Evolutionary conservation across 805 yeast species (phyloP).

Genomic region (Candida suzukii): DNA sequence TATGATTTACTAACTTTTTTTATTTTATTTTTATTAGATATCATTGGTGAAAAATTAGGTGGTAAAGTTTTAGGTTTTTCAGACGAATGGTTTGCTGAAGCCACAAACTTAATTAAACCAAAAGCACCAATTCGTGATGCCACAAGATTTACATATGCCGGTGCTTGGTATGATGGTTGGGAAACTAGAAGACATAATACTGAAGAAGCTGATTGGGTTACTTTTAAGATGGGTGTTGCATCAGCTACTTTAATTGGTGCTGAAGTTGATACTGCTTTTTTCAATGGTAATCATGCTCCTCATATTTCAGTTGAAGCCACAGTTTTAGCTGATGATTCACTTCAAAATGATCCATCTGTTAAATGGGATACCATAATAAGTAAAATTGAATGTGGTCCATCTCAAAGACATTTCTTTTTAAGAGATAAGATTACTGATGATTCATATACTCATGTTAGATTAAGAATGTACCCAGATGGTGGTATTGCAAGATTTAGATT

Average conservation of each 20-base stretch:
- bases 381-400: conserved; percentile 80
- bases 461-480: conserved; percentile 96
- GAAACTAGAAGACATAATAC: conserved; percentile 93
- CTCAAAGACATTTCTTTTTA: conserved; percentile 76
- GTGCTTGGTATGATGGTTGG: conserved; percentile 99
- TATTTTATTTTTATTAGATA: conserved; percentile 38
- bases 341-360: conserved; percentile 19
- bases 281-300: conserved; percentile 96
- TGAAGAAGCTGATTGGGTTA: conserved; percentile 82
- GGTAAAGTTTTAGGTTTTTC: conserved; percentile 64
- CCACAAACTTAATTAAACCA: conserved; percentile 78
- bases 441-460: conserved; percentile 70
- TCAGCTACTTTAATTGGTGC: conserved; percentile 74
- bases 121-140: conserved; percentile 75
- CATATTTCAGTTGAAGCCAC: conserved; percentile 76
- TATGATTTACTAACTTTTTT: conserved; percentile 5
- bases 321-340: conserved; percentile 27
- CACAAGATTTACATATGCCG: conserved; percentile 70
- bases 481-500: conserved; percentile 93
- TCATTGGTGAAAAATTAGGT: conserved; percentile 78
- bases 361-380: conserved; percentile 70
- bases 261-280: conserved; percentile 90
- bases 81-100: conserved; percentile 96
- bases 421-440: conserved; percentile 51
- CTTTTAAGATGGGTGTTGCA: conserved; percentile 75